Evolutionary conservation across 2,329 filamentous ascomycete species (phyloP).

Genomic region (Pezizomycotina sp.): DNA sequence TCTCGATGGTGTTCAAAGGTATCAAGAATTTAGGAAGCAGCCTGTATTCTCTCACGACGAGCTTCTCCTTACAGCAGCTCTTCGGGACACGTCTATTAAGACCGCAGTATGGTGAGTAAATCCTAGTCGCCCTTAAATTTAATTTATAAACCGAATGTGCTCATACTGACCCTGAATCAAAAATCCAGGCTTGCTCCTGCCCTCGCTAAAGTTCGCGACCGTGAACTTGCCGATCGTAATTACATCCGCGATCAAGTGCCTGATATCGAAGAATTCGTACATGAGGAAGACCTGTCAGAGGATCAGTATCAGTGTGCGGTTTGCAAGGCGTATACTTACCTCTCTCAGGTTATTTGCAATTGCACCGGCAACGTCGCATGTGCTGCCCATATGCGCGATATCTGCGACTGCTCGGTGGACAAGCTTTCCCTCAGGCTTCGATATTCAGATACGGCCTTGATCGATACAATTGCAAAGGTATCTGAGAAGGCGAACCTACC

Average conservation of each 20-base stretch:
- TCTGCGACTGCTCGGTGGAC: slow-evolving; percentile 24
- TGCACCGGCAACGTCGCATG: slow-evolving; percentile 70
- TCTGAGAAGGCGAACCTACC: slow-evolving; percentile 73
- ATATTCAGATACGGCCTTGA: slow-evolving; percentile 54
- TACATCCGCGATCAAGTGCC: slow-evolving; percentile 39
- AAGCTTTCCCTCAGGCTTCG: slow-evolving; percentile 50
- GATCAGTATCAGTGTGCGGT: slow-evolving; percentile 83
- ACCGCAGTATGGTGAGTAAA: slow-evolving; percentile 58
- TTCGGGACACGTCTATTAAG: slow-evolving; percentile 63
- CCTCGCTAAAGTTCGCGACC: slow-evolving; percentile 56
- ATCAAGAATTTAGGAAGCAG: slow-evolving; percentile 75
- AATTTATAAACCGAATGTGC: slow-evolving; percentile 4
- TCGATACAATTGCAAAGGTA: slow-evolving; percentile 53
- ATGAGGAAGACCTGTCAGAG: slow-evolving; percentile 61
- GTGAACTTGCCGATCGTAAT: slow-evolving; percentile 53
- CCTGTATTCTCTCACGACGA: slow-evolving; percentile 98
- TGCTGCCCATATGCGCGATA: slow-evolving; percentile 46
- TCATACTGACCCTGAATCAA: neutral
- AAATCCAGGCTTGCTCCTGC: slow-evolving; percentile 55
- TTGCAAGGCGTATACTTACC: slow-evolving; percentile 82
- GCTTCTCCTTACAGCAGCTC: slow-evolving; percentile 74
- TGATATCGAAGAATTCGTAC: slow-evolving; percentile 23
- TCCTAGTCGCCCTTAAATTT: neutral
- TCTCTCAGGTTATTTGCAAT: slow-evolving; percentile 76
- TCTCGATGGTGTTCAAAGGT: slow-evolving; percentile 64